Evolutionary conservation across 345 rosid species (phyloP), one percentile per base, ranked within the genome.

Genomic region (Hirschfeldia incana): DNA sequence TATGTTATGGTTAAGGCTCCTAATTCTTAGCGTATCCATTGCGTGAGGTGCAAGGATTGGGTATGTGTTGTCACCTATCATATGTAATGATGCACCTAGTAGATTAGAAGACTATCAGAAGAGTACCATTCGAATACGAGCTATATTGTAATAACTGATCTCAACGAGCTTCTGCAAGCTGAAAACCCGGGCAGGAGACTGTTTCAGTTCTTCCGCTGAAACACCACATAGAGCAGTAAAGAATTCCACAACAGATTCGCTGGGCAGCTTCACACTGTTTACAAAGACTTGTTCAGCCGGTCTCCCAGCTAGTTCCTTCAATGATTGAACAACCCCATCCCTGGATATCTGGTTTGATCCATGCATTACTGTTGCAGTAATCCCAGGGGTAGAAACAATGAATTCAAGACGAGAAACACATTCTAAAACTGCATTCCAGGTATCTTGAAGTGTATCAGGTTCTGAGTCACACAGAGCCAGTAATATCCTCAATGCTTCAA

Each of bases 381-480:
- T 88, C 71, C 90, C 84, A 12, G 98, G 97, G 73, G 98, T 93
- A 76, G 99, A 89, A 6, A 92, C 78, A 57, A 95, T 93, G 77
- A 76, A 93, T 86, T 93, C 98, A 78, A 95, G 97, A 76, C 99
- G 94, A 72, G 99, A 91, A 82, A 93, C 98, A 83, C 99, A 95
- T 88, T 93, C 99, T 68, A 95, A 76, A 69, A 95, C 94, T 65
- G 98, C 99, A 87, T 95, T 95, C 98, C 99, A 95, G n/a, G 99
- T 93, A 86, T 95, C 98, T 77, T 88, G 97, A 80, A 95, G 94
- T 78, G 93, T 87, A 74, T 81, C 91, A 65, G 89, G 84, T 77
- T 93, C 93, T 16, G 84, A 82, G 79, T 91, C 98, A 59, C 93
- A 88, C 59, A 95, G 84, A 63, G 88, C 83, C 81, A 95, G 86